A percentile compares a stretch with the other conserved stretches of the same genome.
phyloP scores from a whole-genome alignment of 2,329 filamentous ascomycete species.

The Phyllosticta citriasiana region DNA sequence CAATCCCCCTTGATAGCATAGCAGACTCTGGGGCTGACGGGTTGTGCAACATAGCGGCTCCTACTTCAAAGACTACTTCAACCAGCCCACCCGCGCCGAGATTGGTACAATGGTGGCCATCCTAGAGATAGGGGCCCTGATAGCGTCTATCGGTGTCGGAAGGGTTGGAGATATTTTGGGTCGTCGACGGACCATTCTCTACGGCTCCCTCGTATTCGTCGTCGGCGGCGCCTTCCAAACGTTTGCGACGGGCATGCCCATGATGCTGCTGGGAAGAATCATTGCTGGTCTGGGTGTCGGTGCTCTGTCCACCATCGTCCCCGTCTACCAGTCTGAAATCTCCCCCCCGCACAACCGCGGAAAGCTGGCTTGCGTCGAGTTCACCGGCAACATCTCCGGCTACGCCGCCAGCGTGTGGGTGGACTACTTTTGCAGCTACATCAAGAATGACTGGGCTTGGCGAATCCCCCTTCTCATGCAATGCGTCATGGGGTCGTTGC shows the following conservation, averaged over 20 bases:
- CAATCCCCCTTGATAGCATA: slow-evolving; percentile 10
- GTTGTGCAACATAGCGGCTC: slow-evolving; percentile 50
- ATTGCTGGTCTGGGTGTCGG: slow-evolving; percentile 43
- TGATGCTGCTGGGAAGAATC: slow-evolving; percentile 59
- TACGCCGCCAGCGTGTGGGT: slow-evolving; percentile 98
- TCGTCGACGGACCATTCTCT: slow-evolving; percentile 79
- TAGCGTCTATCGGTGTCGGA: slow-evolving; percentile 78
- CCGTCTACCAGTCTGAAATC: slow-evolving; percentile 45
- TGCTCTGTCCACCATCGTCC: slow-evolving; percentile 41
- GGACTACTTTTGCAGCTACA: slow-evolving; percentile 92
- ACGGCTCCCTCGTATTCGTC: slow-evolving; percentile 82
- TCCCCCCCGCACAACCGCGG: slow-evolving; percentile 94
- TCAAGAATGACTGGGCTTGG: slow-evolving; percentile 79
- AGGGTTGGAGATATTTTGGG: slow-evolving; percentile 87
- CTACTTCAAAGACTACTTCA: slow-evolving; percentile 86
- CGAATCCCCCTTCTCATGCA: slow-evolving; percentile 83
- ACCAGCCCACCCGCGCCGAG: slow-evolving; percentile 75
- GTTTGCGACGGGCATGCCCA: slow-evolving; percentile 68
- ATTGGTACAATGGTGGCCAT: slow-evolving; percentile 98
- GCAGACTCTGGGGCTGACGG: slow-evolving; percentile 15
- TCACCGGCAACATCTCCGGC: slow-evolving; percentile 91
- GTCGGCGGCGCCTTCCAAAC: slow-evolving; percentile 78
- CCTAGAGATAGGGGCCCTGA: slow-evolving; percentile 83
- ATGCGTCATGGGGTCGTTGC: slow-evolving; percentile 81
- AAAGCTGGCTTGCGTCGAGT: slow-evolving; percentile 94